Percentiles rank a stretch among this genome's conserved stretches.
These are phyloP conservation scores for Melocanna baccifera DNA, from an alignment of 176 grass and related monocot species.

Conservation along the genomic window DNA sequence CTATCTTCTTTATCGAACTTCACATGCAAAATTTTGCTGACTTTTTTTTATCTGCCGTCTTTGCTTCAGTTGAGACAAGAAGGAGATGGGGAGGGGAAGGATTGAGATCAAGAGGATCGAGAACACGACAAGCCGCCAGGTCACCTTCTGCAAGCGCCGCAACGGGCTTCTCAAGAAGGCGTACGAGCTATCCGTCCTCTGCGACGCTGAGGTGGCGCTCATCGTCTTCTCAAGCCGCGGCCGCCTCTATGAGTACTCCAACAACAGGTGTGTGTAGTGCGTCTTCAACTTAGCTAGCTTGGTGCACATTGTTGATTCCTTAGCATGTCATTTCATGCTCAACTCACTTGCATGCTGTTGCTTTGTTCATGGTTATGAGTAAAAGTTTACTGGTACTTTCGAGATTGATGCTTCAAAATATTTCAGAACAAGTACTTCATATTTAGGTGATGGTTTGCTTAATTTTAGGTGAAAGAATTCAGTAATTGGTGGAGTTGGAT, in stretches of 20 bases:
- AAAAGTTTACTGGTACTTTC: neutral
- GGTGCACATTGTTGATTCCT: neutral
- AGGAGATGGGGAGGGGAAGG: slow-evolving; percentile 62
- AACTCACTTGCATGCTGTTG: neutral
- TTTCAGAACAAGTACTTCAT: neutral
- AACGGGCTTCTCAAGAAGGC: slow-evolving; percentile 86
- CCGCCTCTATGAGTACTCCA: slow-evolving; percentile 95
- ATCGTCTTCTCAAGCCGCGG: slow-evolving; percentile 89
- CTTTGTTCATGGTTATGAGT: neutral
- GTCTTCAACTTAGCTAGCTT: neutral
- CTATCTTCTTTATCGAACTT: neutral
- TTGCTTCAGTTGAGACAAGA: neutral
- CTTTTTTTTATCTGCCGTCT: neutral
- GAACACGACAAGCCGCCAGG: slow-evolving; percentile 75
- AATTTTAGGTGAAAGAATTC: neutral
- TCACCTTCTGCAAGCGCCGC: slow-evolving; percentile 79
- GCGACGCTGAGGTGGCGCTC: slow-evolving; percentile 72
- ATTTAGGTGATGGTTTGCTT: neutral
- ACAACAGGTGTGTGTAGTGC: slow-evolving; percentile 54
- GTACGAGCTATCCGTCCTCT: slow-evolving; percentile 80
- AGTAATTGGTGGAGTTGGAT: neutral
- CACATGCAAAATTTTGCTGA: neutral
- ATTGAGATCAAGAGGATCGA: slow-evolving; percentile 89
- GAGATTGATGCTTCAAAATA: neutral
- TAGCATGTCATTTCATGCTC: slow-evolving; percentile 44